Base-by-base conservation (phyloP, 108 stramenopile genomes). In the Fragilaria crotonensis region DNA sequence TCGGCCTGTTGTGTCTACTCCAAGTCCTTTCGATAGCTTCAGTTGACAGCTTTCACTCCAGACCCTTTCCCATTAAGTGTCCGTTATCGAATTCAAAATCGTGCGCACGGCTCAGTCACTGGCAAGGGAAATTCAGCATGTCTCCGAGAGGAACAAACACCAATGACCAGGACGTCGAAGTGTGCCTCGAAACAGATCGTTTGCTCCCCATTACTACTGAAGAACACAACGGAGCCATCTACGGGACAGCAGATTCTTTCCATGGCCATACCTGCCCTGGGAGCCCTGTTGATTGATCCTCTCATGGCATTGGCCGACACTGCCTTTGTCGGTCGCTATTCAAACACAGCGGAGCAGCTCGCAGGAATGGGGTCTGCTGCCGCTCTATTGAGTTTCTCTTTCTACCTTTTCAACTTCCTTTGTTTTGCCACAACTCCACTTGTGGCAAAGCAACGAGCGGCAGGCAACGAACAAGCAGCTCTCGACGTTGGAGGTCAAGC, bases 281-380 rank as follows among this genome's bases (percentile, higher is more conserved):
- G 76, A 4, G 81, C 81, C 1, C 48, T 93, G 17, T 52, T 87
- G 25, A 85, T 93, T 56, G 87, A 93, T 65, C 90, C 90, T 5
- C 48, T 93, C 19, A 81, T 93, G 84, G 86, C 90, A 3, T 54
- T 93, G 20, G 84, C 81, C 14, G 90, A 93, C 51, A 93, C 90
- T 1, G 87, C 81, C 30, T 89, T 93, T 60, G 84, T 93, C 9
- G 90, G 90, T 28, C 62, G 83, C 20, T 83, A 67, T 45, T 67
- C 77, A 7, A 70, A 82, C 2, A 63, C 67, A 52, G 73, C 83
- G 1, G 75, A 71, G 46, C 76, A 79, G 50, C 56, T 93, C 7
- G 87, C 87, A 1, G 87, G 87, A n/a, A 72, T 93, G 67, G 90
- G 85, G 21, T 81, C 83, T 19, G 73, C 87, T 17, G 84, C 83